These are phyloP conservation scores for Ganoderma lingzhi DNA, from an alignment of 1,284 basidiomycete genomes.

Conservation along the genomic window DNA sequence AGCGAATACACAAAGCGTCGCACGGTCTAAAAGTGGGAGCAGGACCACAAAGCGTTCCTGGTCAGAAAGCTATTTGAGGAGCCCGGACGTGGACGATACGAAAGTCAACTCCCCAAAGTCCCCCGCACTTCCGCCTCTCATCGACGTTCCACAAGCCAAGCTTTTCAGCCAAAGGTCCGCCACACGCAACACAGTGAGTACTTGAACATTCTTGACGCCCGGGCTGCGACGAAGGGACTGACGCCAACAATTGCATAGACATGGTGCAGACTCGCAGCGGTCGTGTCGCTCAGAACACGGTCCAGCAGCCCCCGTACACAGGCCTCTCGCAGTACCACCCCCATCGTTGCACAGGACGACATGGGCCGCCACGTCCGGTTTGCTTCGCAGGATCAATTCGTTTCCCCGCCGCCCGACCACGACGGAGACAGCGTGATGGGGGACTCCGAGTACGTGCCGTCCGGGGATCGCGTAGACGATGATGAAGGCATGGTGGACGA, in stretches of 20 bases:
- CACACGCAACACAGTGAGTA: not conserved
- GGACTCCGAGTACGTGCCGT: not conserved
- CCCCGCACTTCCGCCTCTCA: not conserved
- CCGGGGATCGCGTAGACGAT: not conserved
- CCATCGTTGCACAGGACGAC: not conserved
- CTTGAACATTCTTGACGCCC: not conserved
- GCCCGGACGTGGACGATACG: not conserved
- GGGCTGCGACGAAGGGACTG: not conserved
- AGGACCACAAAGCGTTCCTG: conserved; percentile 22
- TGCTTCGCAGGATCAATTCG: not conserved
- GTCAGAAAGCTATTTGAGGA: conserved; percentile 26
- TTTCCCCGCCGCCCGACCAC: not conserved
- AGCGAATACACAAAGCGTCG: conserved; percentile 25
- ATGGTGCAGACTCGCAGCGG: not conserved
- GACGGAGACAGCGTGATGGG: conserved; percentile 6
- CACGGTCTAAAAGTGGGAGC: not conserved
- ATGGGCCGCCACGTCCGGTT: not conserved
- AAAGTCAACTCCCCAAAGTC: conserved; percentile 11
- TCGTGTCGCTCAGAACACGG: not conserved
- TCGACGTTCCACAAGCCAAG: not conserved
- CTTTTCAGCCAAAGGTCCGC: not conserved
- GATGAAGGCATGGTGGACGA: not conserved
- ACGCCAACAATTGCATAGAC: not conserved
- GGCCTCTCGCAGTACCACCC: not conserved
- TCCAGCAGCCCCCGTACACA: not conserved